phyloP scores from a whole-genome alignment of 768 basidiomycete genomes.

The Daedalea quercina region DNA sequence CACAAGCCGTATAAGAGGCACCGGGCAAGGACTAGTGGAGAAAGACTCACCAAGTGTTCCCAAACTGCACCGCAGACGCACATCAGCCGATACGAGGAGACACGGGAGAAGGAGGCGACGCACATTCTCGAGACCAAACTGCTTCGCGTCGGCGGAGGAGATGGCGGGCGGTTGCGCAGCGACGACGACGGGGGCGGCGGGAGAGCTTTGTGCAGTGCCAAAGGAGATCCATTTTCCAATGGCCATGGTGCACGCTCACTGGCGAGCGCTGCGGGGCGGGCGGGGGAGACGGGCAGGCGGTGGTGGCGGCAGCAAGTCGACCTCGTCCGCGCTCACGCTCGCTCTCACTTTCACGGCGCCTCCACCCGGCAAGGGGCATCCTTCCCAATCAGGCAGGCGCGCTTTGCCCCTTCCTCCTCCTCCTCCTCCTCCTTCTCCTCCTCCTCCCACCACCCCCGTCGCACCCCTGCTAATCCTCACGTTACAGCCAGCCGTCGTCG shows the following conservation, averaged over 20 bases:
- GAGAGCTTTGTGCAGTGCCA: conserved; percentile 13
- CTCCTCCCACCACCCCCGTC: too few species aligned
- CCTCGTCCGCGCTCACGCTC: neutral
- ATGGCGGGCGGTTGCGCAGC: conserved; percentile 18
- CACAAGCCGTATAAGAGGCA: too few species aligned
- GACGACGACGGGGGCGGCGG: conserved; percentile 12
- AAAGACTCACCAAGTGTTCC: conserved; percentile 80
- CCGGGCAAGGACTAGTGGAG: neutral
- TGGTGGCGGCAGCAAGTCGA: neutral
- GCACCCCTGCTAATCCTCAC: too few species aligned
- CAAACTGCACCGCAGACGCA: conserved; percentile 51
- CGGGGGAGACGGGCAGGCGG: neutral
- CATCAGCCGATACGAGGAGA: neutral
- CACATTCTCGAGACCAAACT: conserved; percentile 97
- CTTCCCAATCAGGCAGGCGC: too few species aligned
- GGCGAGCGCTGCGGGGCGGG: neutral
- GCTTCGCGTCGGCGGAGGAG: conserved; percentile 69
- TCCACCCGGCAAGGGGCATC: neutral
- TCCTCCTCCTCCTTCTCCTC: too few species aligned
- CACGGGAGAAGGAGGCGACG: conserved; percentile 28
- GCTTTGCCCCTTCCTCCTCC: too few species aligned
- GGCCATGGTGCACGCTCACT: conserved; percentile 8
- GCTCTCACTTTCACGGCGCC: neutral
- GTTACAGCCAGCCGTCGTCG: too few species aligned
- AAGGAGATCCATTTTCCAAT: conserved; percentile 24